Conservation (phyloP, 331 rosid species). For the Quercus lobata region DNA sequence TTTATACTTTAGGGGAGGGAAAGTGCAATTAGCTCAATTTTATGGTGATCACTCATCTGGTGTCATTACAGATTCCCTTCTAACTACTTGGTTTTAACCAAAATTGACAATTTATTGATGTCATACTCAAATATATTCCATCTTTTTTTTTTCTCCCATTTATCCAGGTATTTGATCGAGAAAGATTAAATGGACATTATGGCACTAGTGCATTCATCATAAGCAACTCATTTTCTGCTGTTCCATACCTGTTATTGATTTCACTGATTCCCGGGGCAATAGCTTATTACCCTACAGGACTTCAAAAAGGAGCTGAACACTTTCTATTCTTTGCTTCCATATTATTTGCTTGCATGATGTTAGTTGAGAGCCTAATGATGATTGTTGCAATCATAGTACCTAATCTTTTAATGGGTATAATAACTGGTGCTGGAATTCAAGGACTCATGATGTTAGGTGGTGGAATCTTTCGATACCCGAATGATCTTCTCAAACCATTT, state of each 20-base stretch:
- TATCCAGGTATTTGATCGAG: conserved; percentile 41
- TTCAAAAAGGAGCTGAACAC: conserved; percentile 31
- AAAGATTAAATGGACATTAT: conserved; percentile 47
- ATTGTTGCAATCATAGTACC: no score
- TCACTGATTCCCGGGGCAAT: conserved; percentile 37
- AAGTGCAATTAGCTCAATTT: no score
- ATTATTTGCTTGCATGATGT: conserved; percentile 37
- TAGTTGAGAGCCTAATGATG: conserved; percentile 72
- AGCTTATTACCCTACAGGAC: conserved; percentile 24
- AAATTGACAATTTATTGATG: no score
- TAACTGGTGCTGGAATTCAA: conserved; percentile 56
- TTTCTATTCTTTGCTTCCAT: conserved; percentile 26
- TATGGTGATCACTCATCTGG: no score
- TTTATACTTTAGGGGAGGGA: no score
- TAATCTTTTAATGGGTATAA: conserved; percentile 38
- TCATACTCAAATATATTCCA: not conserved
- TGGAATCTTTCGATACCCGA: conserved; percentile 31
- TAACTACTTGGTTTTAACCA: no score
- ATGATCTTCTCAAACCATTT: no score
- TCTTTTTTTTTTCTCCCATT: not conserved
- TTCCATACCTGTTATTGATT: conserved; percentile 38
- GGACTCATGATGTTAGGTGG: conserved; percentile 42
- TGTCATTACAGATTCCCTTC: no score
- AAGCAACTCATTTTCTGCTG: conserved; percentile 38
- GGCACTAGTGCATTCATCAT: conserved; percentile 30